Percentiles rank a stretch among this genome's conserved stretches.
Evolutionary conservation across 148 eudicot genomes (phyloP).

Genomic region (Chenopodium quinoa): DNA sequence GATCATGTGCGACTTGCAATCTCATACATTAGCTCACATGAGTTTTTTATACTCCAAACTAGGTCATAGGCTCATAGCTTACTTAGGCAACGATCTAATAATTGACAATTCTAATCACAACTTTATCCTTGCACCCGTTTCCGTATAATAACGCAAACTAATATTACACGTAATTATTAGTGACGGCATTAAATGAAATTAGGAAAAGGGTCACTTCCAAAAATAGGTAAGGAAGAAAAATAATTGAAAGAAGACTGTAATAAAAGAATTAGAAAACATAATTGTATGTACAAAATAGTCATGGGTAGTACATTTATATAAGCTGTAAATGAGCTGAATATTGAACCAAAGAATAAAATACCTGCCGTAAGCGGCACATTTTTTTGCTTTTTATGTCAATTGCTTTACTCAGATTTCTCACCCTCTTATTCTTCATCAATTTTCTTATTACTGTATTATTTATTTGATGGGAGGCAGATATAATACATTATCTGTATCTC

Average conservation of each 20-base stretch:
- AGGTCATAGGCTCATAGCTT: no score
- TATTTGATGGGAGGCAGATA: background rate
- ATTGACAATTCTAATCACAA: no score
- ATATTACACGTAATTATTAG: no score
- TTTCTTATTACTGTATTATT: no score
- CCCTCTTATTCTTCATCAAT: background rate
- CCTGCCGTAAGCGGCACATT: constrained; percentile 13
- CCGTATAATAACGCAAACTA: no score
- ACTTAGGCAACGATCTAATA: no score
- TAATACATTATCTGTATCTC: background rate
- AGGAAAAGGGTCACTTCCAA: background rate
- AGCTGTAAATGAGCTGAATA: background rate
- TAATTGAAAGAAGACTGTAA: background rate
- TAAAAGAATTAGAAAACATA: background rate
- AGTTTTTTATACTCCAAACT: no score
- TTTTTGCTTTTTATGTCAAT: background rate
- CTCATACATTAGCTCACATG: no score
- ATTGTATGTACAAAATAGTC: constrained; percentile 1
- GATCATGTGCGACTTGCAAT: no score
- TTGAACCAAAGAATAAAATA: background rate
- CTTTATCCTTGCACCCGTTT: no score
- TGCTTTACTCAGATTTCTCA: background rate
- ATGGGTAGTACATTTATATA: background rate
- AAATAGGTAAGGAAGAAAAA: background rate
- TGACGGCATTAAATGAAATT: no score